Evolutionary conservation across 495 filamentous ascomycete genomes (phyloP).

Genomic region (Rostrohypoxylon terebratum): DNA sequence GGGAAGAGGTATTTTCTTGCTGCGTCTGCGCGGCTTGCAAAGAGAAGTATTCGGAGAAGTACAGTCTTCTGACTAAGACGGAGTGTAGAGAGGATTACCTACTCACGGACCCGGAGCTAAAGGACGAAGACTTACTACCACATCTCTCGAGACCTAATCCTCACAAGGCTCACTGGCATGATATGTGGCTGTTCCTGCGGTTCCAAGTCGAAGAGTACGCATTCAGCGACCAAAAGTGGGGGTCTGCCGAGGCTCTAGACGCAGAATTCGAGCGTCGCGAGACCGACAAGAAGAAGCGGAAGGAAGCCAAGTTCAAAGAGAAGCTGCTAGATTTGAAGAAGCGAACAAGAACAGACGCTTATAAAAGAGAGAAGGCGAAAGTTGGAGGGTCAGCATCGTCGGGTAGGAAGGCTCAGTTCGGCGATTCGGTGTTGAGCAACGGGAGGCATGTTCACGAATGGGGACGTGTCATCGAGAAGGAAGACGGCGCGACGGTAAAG

Average conservation of each 20-base stretch:
- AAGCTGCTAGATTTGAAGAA: constrained; percentile 92
- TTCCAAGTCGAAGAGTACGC: constrained; percentile 96
- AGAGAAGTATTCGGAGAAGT: constrained; percentile 89
- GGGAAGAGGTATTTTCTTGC: constrained; percentile 73
- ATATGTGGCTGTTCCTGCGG: constrained; percentile 97
- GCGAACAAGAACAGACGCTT: constrained; percentile 90
- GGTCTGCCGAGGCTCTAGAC: constrained; percentile 83
- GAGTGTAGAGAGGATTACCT: constrained; percentile 96
- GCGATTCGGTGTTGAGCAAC: constrained; percentile 73
- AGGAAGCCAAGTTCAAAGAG: constrained; percentile 90
- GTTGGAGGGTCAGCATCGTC: constrained; percentile 53
- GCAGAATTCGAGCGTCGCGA: constrained; percentile 88
- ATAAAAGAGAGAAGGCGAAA: constrained; percentile 70
- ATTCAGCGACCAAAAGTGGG: constrained; percentile 81
- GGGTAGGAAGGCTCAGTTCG: constrained; percentile 69
- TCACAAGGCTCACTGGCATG: constrained; percentile 94
- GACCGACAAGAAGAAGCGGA: constrained; percentile 83
- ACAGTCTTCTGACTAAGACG: constrained; percentile 94
- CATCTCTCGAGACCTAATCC: constrained; percentile 92
- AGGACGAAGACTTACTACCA: constrained; percentile 85
- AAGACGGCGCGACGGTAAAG: constrained; percentile 83
- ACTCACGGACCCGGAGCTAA: constrained; percentile 90
- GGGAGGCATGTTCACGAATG: constrained; percentile 92
- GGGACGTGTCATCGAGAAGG: constrained; percentile 82
- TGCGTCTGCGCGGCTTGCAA: constrained; percentile 60